Evolutionary conservation across 768 basidiomycete genomes (phyloP), one percentile per base, ranked within the genome.

Genomic region (Serendipita vermifera): DNA sequence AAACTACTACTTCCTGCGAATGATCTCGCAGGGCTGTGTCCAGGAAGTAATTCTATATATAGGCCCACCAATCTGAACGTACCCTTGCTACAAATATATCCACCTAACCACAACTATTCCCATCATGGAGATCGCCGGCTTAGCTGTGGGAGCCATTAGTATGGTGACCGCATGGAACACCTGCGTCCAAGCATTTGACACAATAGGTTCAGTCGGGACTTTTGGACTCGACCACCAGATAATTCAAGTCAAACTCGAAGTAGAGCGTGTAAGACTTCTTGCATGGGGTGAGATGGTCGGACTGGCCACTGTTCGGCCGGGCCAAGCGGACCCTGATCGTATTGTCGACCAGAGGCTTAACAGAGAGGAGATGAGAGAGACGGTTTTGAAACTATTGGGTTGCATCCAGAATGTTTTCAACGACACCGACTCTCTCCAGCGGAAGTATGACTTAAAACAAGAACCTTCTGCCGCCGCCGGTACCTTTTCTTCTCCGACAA

Each of bases 111-210:
- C n/a, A n/a, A n/a, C n/a, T n/a, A n/a, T n/a, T n/a, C n/a, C n/a
- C n/a, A n/a, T n/a, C n/a, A 48, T 48, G 43, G 54, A 55, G 35
- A 17, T 33, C 7, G 35, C 54, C 15, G 54, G 54, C 33, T 20
- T 41, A 17, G 54, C 35, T 20, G 29, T 55, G 0, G 54, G 39
- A 9, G 39, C 39, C 9, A 0, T 41, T n/a, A 41, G 54, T 17
- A 41, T 55, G 20, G 54, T 41, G 20, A 26, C 54, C 35, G 20
- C 38, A 11, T 55, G 54, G 54, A 33, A 55, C 26, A 38, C 54
- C 27, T 55, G 54, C 35, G 54, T 55, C 13, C 27, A 55, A 38
- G 32, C 33, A 6, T 55, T 55, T 43, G 54, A 55, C 11, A 20
- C 22, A 17, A 22, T 33, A 0, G 54, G 20, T 11, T 33, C 54